phyloP scores from a whole-genome alignment of 805 yeast species.

The Candida verbasci region DNA sequence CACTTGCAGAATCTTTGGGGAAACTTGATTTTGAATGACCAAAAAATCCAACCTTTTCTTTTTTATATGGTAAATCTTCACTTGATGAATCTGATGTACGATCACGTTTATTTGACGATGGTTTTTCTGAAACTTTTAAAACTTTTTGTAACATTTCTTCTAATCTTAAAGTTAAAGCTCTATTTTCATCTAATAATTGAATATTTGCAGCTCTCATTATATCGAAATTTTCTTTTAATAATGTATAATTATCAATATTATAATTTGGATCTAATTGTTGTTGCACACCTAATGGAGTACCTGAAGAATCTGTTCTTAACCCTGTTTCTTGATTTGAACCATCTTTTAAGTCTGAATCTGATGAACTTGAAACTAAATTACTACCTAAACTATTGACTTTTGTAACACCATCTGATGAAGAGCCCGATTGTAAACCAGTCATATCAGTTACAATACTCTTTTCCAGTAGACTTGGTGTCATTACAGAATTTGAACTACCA shows the following conservation, averaged over 20 bases:
- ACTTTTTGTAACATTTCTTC: constrained; percentile 6
- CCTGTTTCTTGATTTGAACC: constrained; percentile 3
- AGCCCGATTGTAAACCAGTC: not conserved
- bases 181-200: constrained; percentile 6
- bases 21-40: constrained; percentile 7
- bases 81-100: constrained; percentile 5
- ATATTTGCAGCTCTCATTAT: constrained; percentile 7
- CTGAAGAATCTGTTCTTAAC: constrained; percentile 4
- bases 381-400: not conserved
- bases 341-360: not conserved
- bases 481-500: constrained; percentile 1
- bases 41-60: constrained; percentile 7
- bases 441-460: not conserved
- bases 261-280: too few relatives aligned
- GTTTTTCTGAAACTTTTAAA: constrained; percentile 3
- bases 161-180: constrained; percentile 3
- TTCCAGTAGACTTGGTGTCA: constrained; percentile 2
- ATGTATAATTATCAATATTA: constrained; percentile 1
- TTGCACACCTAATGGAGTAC: not conserved
- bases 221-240: constrained; percentile 6
- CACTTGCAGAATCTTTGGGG: constrained; percentile 7
- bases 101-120: constrained; percentile 1
- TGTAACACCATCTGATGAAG: not conserved
- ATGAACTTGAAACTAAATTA: not conserved
- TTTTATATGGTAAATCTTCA: constrained; percentile 6